Evolutionary conservation across 768 basidiomycete species (phyloP).

Genomic region (Tremella mesenterica): DNA sequence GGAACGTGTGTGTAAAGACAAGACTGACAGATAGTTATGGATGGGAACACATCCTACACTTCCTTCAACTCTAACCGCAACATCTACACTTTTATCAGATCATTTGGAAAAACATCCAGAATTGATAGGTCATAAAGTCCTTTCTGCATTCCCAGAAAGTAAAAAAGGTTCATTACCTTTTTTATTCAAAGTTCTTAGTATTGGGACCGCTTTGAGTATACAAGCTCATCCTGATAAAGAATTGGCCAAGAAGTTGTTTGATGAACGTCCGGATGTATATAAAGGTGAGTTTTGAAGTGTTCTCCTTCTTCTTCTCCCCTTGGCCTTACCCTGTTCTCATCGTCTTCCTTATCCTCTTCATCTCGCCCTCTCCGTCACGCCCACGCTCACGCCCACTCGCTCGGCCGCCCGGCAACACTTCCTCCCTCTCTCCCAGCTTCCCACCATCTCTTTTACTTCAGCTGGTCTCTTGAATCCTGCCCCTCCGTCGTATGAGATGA

Average conservation of each 20-base stretch:
- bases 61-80: conserved; percentile 50
- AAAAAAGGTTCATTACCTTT: conserved; percentile 73
- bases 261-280: conserved; percentile 69
- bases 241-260: conserved; percentile 63
- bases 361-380: background rate
- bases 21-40: conserved; percentile 61
- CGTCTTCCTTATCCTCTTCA: background rate
- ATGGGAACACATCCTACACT: conserved; percentile 91
- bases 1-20: too few relatives aligned
- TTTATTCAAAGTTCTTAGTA: conserved; percentile 83
- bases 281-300: conserved; percentile 57
- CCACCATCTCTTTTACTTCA: too few relatives aligned
- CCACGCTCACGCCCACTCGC: background rate
- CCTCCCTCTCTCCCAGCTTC: too few relatives aligned
- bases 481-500: too few relatives aligned
- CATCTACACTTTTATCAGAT: conserved; percentile 48
- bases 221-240: conserved; percentile 85
- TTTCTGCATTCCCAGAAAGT: conserved; percentile 48
- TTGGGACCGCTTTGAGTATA: conserved; percentile 79
- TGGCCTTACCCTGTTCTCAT: background rate
- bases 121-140: conserved; percentile 58
- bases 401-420: too few relatives aligned
- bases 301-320: background rate
- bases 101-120: conserved; percentile 60
- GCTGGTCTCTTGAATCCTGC: too few relatives aligned